These are phyloP conservation scores for Cyclaneusma minus DNA, from an alignment of 2,329 filamentous ascomycete genomes.

Conservation along the genomic window DNA sequence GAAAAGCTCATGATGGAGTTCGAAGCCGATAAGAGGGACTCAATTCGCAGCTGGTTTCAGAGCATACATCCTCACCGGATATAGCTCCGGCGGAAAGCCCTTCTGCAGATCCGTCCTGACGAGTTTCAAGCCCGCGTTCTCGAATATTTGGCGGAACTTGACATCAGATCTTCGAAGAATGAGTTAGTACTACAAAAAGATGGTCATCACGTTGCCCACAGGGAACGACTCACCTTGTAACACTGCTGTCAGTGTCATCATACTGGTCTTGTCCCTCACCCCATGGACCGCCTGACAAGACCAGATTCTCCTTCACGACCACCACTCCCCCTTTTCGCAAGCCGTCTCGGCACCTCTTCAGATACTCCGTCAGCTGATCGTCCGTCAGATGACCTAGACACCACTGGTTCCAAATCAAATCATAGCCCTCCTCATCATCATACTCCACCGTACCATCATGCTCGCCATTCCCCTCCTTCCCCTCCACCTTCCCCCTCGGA, in stretches of 20 bases:
- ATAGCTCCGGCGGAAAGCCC: constrained; percentile 45
- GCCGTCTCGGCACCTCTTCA: constrained; percentile 41
- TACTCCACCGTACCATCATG: constrained; percentile 21
- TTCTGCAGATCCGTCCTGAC: constrained; percentile 56
- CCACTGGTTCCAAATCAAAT: constrained; percentile 85
- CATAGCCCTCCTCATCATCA: constrained; percentile 37
- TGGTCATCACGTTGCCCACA: too few relatives aligned
- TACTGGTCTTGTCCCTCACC: constrained; percentile 55
- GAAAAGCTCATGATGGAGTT: too few relatives aligned
- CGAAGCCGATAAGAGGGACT: too few relatives aligned
- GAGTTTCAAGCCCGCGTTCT: constrained; percentile 51
- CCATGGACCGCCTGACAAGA: constrained; percentile 28
- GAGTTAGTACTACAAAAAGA: too few relatives aligned
- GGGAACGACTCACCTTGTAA: constrained; percentile 45
- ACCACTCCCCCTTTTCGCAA: constrained; percentile 40
- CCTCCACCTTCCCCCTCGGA: too few relatives aligned
- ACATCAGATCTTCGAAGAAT: constrained; percentile 40
- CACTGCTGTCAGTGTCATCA: constrained; percentile 60
- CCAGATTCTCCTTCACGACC: constrained; percentile 70
- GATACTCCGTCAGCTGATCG: constrained; percentile 49
- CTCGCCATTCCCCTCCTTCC: too few relatives aligned
- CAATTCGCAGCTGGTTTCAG: constrained; percentile 30
- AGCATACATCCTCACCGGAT: constrained; percentile 67
- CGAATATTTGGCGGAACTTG: constrained; percentile 57
- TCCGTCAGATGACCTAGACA: constrained; percentile 75